Evolutionary conservation across 192 early-diverging fungal species (phyloP).

Genomic region (Coemansia sp.): DNA sequence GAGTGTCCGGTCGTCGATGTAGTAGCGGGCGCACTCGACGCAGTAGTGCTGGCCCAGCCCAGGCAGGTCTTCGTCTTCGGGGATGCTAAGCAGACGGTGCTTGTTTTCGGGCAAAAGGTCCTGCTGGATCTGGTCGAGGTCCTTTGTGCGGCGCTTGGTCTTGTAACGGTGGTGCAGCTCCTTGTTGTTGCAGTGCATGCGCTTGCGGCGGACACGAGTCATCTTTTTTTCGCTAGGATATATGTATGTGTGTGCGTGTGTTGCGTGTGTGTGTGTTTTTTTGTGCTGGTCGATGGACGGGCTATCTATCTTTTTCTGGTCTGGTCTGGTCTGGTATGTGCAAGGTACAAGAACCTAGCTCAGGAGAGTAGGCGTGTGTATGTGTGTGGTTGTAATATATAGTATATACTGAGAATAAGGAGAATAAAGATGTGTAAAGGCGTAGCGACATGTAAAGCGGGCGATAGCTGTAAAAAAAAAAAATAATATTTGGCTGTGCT

Average conservation of each 20-base stretch:
- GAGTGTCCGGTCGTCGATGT: conserved; percentile 61
- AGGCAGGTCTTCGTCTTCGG: conserved; percentile 79
- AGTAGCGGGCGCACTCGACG: conserved; percentile 73
- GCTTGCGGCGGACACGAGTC: conserved; percentile 43
- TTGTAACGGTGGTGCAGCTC: conserved; percentile 79
- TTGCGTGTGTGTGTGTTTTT: too few relatives aligned
- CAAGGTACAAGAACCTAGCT: too few relatives aligned
- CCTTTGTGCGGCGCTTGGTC: conserved; percentile 83
- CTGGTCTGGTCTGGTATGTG: too few relatives aligned
- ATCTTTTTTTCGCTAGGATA: conserved; percentile 10
- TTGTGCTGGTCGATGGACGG: too few relatives aligned
- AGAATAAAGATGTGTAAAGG: background rate
- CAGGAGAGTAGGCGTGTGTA: too few relatives aligned
- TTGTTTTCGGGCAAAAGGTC: conserved; percentile 76
- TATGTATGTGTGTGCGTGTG: background rate
- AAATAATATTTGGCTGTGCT: conserved; percentile 8
- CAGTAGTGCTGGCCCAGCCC: conserved; percentile 92
- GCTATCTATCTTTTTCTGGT: too few relatives aligned
- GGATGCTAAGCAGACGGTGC: conserved; percentile 56
- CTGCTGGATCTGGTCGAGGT: conserved; percentile 93
- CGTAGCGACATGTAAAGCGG: too few relatives aligned
- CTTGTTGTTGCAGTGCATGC: conserved; percentile 52
- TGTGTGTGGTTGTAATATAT: too few relatives aligned
- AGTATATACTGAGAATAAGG: background rate
- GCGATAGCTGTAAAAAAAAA: conserved; percentile 3